These are phyloP conservation scores for Lanmaoa pseudosensibilis DNA, from an alignment of 768 basidiomycete species.

Conservation along the genomic window DNA sequence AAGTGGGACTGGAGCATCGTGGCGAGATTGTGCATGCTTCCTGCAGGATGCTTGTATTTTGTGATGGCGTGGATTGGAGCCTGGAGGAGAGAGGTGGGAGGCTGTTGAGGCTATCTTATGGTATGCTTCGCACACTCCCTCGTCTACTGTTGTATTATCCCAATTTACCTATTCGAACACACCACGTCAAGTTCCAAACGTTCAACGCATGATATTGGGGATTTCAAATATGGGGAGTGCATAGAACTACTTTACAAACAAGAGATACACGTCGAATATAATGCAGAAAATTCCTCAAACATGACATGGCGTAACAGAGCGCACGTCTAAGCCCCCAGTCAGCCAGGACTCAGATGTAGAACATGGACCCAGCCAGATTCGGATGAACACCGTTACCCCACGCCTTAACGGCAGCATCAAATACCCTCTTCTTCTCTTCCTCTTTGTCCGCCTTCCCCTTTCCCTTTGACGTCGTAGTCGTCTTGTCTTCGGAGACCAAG, in stretches of 20 bases:
- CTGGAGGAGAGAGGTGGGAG: conserved; percentile 39
- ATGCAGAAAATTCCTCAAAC: background rate
- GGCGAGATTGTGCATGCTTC: conserved; percentile 64
- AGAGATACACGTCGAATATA: background rate
- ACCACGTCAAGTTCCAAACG: background rate
- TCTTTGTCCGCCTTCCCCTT: conserved; percentile 33
- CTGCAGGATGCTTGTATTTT: conserved; percentile 72
- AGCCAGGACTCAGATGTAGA: conserved; percentile 54
- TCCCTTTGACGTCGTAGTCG: conserved; percentile 36
- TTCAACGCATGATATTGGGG: too few relatives aligned
- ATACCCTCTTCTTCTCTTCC: conserved; percentile 27
- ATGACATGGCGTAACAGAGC: background rate
- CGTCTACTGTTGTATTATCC: background rate
- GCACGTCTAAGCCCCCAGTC: background rate
- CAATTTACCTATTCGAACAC: background rate
- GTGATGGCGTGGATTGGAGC: conserved; percentile 72
- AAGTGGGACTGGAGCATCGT: conserved; percentile 84
- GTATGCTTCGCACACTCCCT: background rate
- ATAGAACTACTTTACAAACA: background rate
- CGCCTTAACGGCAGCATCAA: conserved; percentile 20
- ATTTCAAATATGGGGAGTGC: background rate
- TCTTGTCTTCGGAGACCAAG: conserved; percentile 55
- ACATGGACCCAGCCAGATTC: conserved; percentile 66
- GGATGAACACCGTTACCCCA: conserved; percentile 61
- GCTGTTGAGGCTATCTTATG: conserved; percentile 20